Conservation (phyloP, 2,329 filamentous ascomycete species). For the Fusarium nisikadoi region DNA sequence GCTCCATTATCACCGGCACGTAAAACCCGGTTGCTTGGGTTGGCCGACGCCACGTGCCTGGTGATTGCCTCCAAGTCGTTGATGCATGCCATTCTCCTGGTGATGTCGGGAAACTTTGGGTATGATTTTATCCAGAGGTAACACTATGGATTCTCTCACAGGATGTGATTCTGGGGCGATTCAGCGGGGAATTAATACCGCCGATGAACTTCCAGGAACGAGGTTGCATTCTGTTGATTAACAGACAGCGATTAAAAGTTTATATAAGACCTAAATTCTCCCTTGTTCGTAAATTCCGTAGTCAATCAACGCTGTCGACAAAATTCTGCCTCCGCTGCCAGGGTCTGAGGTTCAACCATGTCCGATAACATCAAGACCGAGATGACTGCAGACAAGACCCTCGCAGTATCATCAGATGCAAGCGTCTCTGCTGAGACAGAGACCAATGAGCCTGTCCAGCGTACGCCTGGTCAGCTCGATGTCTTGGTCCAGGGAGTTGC, state of each 20-base stretch:
- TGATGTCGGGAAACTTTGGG: background rate
- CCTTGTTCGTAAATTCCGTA: fast-evolving
- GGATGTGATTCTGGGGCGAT: background rate
- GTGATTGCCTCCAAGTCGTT: background rate
- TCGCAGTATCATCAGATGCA: background rate
- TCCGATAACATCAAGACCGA: background rate
- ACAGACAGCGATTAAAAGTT: fast-evolving
- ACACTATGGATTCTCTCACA: background rate
- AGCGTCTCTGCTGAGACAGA: background rate
- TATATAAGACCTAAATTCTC: background rate
- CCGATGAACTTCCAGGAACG: fast-evolving
- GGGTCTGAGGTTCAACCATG: fast-evolving
- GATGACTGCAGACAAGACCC: background rate
- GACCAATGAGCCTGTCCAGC: background rate
- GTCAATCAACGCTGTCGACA: background rate
- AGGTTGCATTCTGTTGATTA: background rate
- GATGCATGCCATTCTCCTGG: fast-evolving
- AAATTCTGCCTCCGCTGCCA: too few species aligned
- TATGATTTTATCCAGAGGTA: background rate
- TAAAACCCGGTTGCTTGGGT: background rate
- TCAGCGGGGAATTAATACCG: too few species aligned
- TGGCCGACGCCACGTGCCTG: background rate
- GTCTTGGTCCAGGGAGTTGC: background rate
- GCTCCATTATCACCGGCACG: background rate
- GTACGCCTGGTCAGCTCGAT: background rate